These are phyloP conservation scores for Solanum pimpinellifolium DNA, from an alignment of 257 asterid genomes.

Conservation along the genomic window DNA sequence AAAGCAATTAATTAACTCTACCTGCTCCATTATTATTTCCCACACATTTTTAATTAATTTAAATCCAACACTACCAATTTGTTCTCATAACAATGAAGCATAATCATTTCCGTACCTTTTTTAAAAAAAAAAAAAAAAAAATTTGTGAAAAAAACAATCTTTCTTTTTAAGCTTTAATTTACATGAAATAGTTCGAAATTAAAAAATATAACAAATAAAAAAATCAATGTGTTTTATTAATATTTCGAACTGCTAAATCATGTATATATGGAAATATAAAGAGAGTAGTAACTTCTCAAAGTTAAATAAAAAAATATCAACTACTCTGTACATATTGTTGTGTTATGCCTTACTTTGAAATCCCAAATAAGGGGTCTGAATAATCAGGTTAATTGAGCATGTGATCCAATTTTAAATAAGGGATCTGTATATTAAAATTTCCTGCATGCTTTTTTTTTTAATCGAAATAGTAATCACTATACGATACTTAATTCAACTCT, in stretches of 20 bases:
- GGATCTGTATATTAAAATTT: neutral
- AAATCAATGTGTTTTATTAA: neutral
- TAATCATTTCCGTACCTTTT: neutral
- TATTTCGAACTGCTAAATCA: neutral
- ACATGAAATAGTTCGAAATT: neutral
- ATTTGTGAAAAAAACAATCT: neutral
- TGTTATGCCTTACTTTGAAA: neutral
- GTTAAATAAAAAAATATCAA: neutral
- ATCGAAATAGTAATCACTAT: neutral
- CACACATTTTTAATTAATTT: neutral
- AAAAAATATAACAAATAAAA: neutral
- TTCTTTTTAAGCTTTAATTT: neutral
- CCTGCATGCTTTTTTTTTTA: rapidly evolving
- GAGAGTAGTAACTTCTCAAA: neutral
- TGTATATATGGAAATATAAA: neutral
- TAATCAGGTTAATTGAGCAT: too few relatives aligned
- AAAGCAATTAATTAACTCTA: neutral
- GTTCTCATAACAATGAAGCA: neutral
- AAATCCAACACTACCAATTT: neutral
- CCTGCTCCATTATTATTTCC: neutral
- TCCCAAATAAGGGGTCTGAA: neutral
- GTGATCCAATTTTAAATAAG: too few relatives aligned
- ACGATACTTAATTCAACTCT: neutral
- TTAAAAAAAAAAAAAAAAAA: rapidly evolving
- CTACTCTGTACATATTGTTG: neutral